Evolutionary conservation across 352 stramenopile genomes (phyloP), one percentile per base, ranked within the genome.

Genomic region (Phytophthora gonapodyides): DNA sequence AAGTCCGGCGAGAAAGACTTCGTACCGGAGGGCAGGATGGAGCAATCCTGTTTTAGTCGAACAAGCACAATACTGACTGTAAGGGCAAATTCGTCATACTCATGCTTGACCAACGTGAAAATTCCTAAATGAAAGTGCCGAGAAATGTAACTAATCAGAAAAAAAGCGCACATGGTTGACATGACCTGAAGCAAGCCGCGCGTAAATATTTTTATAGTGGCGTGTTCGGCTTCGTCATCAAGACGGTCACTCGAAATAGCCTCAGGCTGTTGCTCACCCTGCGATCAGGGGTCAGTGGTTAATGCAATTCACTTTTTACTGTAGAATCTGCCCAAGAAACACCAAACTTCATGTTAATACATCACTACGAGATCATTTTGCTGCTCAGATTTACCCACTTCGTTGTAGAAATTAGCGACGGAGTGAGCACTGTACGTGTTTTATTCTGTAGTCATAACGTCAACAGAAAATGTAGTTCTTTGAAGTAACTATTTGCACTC

Each of bases 141-240:
- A 11, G 6, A 38, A n/a, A n/a, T n/a, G 35, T 10, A n/a, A n/a
- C n/a, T n/a, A n/a, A n/a, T n/a, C n/a, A n/a, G n/a, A n/a, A n/a
- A n/a, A n/a, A n/a, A n/a, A n/a, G n/a, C 71, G 41, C 60, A 89
- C 80, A 38, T 75, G 65, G 37, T 76, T 64, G 3, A 86, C 46
- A 61, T 89, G 78, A 8, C 69, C 42, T 78, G 67, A 11, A 89
- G 57, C 16, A 87, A 80, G 19, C 85, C 72, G 10, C 75, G 66
- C 5, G 56, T 79, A 19, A 87, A 76, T 31, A 42, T 64, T 4
- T 73, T 55, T 0, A 60, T 47, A 19, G 83, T 43, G 1, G 24
- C 5, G 5, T 58, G 21, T 5, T 67, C 50, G 46, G 46, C 47
- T 21, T 56, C 17, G 13, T 66, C 61, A 49, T 55, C 19, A 21